Conservation (phyloP, 106 monocot genomes). For the Dendrobium huoshanense region DNA sequence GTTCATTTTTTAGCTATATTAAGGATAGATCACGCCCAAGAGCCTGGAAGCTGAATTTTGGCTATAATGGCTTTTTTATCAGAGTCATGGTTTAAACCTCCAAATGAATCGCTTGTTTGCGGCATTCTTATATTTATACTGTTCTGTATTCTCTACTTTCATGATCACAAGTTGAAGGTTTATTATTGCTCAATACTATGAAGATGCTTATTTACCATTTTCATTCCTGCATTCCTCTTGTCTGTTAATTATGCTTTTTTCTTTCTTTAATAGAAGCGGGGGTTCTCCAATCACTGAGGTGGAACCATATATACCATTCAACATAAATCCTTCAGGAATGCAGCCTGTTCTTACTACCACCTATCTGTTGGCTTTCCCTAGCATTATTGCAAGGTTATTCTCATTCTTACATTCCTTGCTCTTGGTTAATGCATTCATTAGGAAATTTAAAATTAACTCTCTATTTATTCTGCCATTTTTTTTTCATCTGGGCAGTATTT, state of each 20-base stretch:
- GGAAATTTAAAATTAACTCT: not conserved
- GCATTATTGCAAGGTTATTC: slow-evolving; percentile 84
- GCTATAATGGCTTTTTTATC: too few species aligned
- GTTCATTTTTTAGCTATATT: too few species aligned
- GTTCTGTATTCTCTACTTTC: not conserved
- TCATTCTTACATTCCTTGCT: not conserved
- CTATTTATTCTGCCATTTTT: not conserved
- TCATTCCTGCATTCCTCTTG: not conserved
- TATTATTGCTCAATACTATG: not conserved
- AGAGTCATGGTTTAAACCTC: not conserved
- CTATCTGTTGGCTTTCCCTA: slow-evolving; percentile 90
- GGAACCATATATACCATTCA: slow-evolving; percentile 95
- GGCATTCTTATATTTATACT: not conserved
- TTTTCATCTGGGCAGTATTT: slow-evolving; percentile 45
- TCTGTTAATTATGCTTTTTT: not conserved
- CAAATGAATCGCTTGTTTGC: not conserved
- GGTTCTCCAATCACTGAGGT: slow-evolving; percentile 76
- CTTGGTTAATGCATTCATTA: slow-evolving; percentile 2
- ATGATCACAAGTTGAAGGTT: not conserved
- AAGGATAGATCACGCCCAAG: too few species aligned
- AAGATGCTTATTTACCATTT: not conserved
- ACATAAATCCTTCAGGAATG: slow-evolving; percentile 99
- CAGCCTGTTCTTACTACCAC: slow-evolving; percentile 92
- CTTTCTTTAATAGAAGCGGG: slow-evolving; percentile 31
- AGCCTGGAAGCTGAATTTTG: too few species aligned